Evolutionary conservation across 2,329 filamentous ascomycete genomes (phyloP), one percentile per base, ranked within the genome.

Genomic region (Penicillium sp.): DNA sequence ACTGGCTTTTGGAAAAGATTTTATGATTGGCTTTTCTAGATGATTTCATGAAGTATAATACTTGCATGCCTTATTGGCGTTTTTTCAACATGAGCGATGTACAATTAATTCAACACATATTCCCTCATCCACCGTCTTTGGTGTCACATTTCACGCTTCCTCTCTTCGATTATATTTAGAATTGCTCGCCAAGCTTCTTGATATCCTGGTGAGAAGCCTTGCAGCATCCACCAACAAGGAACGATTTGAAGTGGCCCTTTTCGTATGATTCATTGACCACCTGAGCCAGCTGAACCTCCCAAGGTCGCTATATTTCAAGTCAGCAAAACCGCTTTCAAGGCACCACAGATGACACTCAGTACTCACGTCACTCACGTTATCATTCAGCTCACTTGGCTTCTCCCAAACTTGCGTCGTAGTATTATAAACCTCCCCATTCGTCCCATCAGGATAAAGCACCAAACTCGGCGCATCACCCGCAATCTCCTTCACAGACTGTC

Each of bases 391-490:
- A 11, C 53, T 54, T 3, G 52, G 55, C 53, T 64, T 70, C 57
- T 68, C 81, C 87, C 87, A 89, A 48, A 72, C 74, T 63, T 87
- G 82, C 6, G 83, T 85, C 0, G 70, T 72, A 1, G 85, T 86
- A 67, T 89, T 83, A 70, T 89, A 89, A 0, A 86, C 79, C 69
- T 88, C 83, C 0, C 84, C 85, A 44, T 84, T 85, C 1, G 87
- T 88, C 0, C 86, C 86, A 67, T 89, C 87, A 0, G 87, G 87
- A 66, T 88, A 89, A 16, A 89, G 62, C 4, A 89, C 81, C 49
- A 89, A 68, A 18, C 75, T 77, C 1, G 85, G 85, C 13, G 48
- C 45, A 46, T 48, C 48, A 22, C 5, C 54, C 59, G 21, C 32
- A n/a, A 13, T 50, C 13, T 29, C 45, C 4, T 34, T 32, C 41